Conservation (phyloP, 2,329 filamentous ascomycete species). For the Aspergillus alliaceus region DNA sequence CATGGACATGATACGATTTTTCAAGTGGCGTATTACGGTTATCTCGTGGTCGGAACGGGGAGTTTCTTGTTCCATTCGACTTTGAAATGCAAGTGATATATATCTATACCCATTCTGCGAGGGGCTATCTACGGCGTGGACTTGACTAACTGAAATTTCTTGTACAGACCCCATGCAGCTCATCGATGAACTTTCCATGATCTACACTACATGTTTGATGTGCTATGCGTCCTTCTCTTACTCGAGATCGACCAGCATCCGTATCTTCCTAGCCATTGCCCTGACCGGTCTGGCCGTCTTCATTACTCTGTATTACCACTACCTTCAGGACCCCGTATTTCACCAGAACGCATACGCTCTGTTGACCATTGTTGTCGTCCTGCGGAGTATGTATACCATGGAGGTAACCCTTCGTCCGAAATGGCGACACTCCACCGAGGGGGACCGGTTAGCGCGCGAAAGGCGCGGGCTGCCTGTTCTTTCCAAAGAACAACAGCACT, state of each 20-base stretch:
- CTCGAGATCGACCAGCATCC: slow-evolving; percentile 54
- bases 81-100: slow-evolving; percentile 55
- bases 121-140: not conserved
- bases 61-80: slow-evolving; percentile 66
- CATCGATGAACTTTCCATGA: slow-evolving; percentile 70
- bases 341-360: slow-evolving; percentile 78
- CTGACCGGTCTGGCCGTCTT: slow-evolving; percentile 60
- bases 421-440: slow-evolving; percentile 50
- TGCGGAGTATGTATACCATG: slow-evolving; percentile 77
- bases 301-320: slow-evolving; percentile 79
- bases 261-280: slow-evolving; percentile 56
- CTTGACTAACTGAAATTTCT: slow-evolving; percentile 20
- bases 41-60: slow-evolving; percentile 60
- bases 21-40: slow-evolving; percentile 64
- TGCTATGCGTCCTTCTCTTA: slow-evolving; percentile 75
- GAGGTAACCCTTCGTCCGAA: slow-evolving; percentile 63
- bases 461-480: slow-evolving; percentile 38
- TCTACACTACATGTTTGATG: slow-evolving; percentile 71
- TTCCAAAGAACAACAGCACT: slow-evolving; percentile 46
- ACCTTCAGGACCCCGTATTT: slow-evolving; percentile 77
- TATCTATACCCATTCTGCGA: not conserved
- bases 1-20: slow-evolving; percentile 77
- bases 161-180: slow-evolving; percentile 66
- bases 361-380: slow-evolving; percentile 68
- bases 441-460: slow-evolving; percentile 44